Conservation (phyloP, 352 stramenopile genomes). For the Phytophthora foliorum region DNA sequence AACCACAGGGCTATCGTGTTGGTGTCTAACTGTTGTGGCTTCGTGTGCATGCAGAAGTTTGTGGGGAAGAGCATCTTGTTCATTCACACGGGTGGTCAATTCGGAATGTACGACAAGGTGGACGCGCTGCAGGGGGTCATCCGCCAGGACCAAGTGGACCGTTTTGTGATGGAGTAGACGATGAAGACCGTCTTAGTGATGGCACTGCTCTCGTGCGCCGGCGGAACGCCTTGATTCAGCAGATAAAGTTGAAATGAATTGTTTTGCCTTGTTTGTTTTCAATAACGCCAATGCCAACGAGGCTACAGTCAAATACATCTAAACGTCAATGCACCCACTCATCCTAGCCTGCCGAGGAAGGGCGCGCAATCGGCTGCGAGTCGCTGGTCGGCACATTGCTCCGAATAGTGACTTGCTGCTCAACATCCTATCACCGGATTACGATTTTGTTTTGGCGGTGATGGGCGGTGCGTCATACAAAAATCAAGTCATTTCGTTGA, state of each 20-base stretch:
- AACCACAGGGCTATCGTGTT: neutral
- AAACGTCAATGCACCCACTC: constrained; percentile 10
- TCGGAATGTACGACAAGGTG: constrained; percentile 94
- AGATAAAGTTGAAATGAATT: neutral
- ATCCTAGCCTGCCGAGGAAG: neutral
- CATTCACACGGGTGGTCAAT: constrained; percentile 92
- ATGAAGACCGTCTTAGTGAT: neutral
- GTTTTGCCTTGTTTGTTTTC: neutral
- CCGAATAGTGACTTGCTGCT: constrained; percentile 11
- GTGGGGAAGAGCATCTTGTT: constrained; percentile 89
- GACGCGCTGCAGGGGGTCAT: constrained; percentile 72
- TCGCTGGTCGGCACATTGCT: neutral
- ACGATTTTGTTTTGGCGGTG: constrained; percentile 23
- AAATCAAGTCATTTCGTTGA: constrained; percentile 11
- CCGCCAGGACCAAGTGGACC: constrained; percentile 57
- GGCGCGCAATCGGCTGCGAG: constrained; percentile 14
- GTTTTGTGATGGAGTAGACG: constrained; percentile 66
- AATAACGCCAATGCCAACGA: neutral
- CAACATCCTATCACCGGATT: constrained; percentile 37
- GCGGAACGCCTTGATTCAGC: neutral
- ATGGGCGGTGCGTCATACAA: constrained; percentile 31
- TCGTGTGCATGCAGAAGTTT: constrained; percentile 68
- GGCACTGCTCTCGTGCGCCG: no score
- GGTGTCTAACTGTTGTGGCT: constrained; percentile 3
- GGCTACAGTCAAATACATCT: neutral